Evolutionary conservation across 2,329 filamentous ascomycete genomes (phyloP).

Genomic region (Pseudocercospora pini-densiflorae): DNA sequence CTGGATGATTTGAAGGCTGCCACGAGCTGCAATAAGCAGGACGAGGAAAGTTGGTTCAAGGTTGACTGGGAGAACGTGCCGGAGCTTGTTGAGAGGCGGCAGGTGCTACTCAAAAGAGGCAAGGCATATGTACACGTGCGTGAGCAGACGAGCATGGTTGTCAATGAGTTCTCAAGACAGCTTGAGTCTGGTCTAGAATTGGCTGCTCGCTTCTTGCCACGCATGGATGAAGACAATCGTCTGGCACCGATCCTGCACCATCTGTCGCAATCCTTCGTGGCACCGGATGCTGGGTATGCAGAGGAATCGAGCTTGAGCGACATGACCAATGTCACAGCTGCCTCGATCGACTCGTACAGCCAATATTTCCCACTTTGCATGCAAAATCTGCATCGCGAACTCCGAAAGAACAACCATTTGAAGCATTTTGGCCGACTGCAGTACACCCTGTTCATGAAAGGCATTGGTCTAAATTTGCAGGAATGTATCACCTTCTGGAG

Average conservation of each 20-base stretch:
- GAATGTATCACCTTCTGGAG: constrained; percentile 95
- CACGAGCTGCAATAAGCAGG: constrained; percentile 58
- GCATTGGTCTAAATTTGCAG: constrained; percentile 88
- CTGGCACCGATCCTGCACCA: constrained; percentile 76
- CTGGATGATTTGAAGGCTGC: constrained; percentile 65
- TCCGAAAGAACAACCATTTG: constrained; percentile 86
- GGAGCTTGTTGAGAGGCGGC: constrained; percentile 80
- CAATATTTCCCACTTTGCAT: constrained; percentile 92
- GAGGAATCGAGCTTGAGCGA: constrained; percentile 61
- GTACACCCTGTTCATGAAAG: constrained; percentile 96
- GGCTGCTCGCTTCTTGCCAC: constrained; percentile 86
- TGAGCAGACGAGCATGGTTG: constrained; percentile 87
- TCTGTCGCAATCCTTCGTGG: constrained; percentile 94
- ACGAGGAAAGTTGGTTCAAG: constrained; percentile 93
- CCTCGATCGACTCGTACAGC: constrained; percentile 76
- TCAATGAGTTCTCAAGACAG: constrained; percentile 80
- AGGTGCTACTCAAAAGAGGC: constrained; percentile 76
- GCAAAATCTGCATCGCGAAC: constrained; percentile 83
- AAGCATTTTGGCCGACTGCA: constrained; percentile 94
- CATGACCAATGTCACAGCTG: constrained; percentile 77
- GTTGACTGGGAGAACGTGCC: constrained; percentile 94
- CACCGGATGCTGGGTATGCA: constrained; percentile 82
- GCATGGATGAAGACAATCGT: constrained; percentile 94
- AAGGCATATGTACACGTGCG: constrained; percentile 89
- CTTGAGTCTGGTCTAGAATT: constrained; percentile 86